Conservation (phyloP, 2,329 filamentous ascomycete genomes). For the Basipetospora chlamydospora region DNA sequence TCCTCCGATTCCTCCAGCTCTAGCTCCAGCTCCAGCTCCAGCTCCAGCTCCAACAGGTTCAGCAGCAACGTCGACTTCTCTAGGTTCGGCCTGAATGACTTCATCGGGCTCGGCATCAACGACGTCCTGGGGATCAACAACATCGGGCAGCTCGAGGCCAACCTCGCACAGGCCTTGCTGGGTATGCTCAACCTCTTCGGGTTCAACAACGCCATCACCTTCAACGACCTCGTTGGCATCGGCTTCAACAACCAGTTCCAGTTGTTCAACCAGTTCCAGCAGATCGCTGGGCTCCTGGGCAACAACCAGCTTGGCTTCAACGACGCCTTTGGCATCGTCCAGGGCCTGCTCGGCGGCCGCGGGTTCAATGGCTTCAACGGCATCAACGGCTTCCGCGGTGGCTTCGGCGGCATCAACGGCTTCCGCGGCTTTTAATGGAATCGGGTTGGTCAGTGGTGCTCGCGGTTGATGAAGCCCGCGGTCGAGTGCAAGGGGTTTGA, state of each 20-base stretch:
- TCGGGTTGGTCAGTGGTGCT: neutral
- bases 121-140: constrained; percentile 2
- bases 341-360: neutral
- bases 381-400: constrained; percentile 1
- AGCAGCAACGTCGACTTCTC: constrained; percentile 4
- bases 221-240: constrained; percentile 14
- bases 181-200: constrained; percentile 14
- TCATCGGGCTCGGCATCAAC: constrained; percentile 8
- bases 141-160: constrained; percentile 6
- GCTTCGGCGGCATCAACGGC: constrained; percentile 1
- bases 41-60: constrained; percentile 1
- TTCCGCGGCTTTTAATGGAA: constrained; percentile 3
- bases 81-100: constrained; percentile 3
- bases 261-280: constrained; percentile 10
- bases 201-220: constrained; percentile 13
- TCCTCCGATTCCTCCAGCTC: too few relatives aligned
- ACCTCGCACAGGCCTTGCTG: constrained; percentile 8
- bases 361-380: constrained; percentile 8
- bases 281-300: constrained; percentile 10
- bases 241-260: constrained; percentile 14
- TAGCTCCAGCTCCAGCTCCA: neutral
- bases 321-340: constrained; percentile 2
- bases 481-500: too few relatives aligned
- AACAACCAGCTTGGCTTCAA: constrained; percentile 7
- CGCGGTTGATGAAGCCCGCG: too few relatives aligned